Conservation (phyloP, 140 eudicot species). For the Oenanthe javanica region DNA sequence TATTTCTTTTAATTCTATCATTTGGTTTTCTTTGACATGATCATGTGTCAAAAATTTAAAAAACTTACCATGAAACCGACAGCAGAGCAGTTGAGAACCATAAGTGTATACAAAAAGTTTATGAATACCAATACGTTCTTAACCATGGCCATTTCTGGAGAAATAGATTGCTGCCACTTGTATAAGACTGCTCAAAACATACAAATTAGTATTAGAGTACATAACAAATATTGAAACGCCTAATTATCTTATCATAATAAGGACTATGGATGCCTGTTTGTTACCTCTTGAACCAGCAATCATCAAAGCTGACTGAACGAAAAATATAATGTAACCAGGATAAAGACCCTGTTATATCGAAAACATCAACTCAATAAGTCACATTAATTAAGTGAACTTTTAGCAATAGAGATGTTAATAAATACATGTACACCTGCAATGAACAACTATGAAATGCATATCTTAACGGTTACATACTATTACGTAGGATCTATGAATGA, state of each 20-base stretch:
- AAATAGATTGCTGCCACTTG: constrained; percentile 82
- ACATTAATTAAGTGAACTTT: neutral
- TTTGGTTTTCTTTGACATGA: neutral
- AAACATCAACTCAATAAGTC: constrained; percentile 1
- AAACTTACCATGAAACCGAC: neutral
- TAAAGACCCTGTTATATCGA: constrained; percentile 59
- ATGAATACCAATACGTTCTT: constrained; percentile 42
- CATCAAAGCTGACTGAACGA: constrained; percentile 89
- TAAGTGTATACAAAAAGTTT: constrained; percentile 68
- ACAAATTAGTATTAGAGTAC: neutral
- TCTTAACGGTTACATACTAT: neutral
- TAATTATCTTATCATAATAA: neutral
- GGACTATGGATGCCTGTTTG: neutral
- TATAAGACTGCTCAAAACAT: constrained; percentile 55
- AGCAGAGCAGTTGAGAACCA: constrained; percentile 57
- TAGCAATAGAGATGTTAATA: neutral
- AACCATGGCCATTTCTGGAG: constrained; percentile 27
- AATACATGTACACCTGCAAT: neutral
- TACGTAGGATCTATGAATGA: neutral
- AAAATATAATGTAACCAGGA: constrained; percentile 93
- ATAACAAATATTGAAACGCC: neutral
- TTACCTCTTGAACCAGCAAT: constrained; percentile 98
- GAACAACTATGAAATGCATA: neutral
- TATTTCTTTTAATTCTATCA: neutral
- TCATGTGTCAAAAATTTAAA: neutral